These are phyloP conservation scores for Sergeia podlipaevii DNA, from an alignment of 208 protist genomes.

Conservation along the genomic window DNA sequence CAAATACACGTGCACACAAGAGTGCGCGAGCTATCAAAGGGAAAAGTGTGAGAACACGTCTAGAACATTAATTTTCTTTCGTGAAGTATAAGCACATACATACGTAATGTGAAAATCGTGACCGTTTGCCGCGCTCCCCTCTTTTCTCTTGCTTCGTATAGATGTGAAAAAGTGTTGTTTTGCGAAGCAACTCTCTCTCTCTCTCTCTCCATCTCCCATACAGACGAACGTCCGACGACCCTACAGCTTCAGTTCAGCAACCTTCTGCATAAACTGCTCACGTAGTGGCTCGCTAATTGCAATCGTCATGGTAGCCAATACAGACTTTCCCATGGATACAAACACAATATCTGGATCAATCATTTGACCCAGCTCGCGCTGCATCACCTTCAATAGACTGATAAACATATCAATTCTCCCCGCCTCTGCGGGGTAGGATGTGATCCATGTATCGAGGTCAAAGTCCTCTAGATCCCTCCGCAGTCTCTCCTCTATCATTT, in stretches of 20 bases:
- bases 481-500: conserved; percentile 56
- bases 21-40: too few relatives aligned
- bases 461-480: conserved; percentile 42
- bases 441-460: conserved; percentile 50
- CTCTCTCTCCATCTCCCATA: too few relatives aligned
- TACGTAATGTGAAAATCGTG: too few relatives aligned
- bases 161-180: too few relatives aligned
- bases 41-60: too few relatives aligned
- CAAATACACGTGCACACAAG: too few relatives aligned
- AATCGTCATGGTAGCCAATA: conserved; percentile 67
- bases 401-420: conserved; percentile 74
- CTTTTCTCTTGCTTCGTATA: too few relatives aligned
- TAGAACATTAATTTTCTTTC: too few relatives aligned
- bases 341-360: conserved; percentile 79
- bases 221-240: too few relatives aligned
- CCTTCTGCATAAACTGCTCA: conserved; percentile 68
- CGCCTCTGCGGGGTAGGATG: conserved; percentile 38
- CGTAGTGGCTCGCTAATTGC: conserved; percentile 52
- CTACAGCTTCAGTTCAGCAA: conserved; percentile 60
- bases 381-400: conserved; percentile 52
- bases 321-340: conserved; percentile 54
- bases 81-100: too few relatives aligned
- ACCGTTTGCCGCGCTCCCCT: too few relatives aligned
- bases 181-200: too few relatives aligned
- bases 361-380: conserved; percentile 44